Conservation (phyloP, 208 protist genomes). For the Endotrypanum monterogeii region DNA sequence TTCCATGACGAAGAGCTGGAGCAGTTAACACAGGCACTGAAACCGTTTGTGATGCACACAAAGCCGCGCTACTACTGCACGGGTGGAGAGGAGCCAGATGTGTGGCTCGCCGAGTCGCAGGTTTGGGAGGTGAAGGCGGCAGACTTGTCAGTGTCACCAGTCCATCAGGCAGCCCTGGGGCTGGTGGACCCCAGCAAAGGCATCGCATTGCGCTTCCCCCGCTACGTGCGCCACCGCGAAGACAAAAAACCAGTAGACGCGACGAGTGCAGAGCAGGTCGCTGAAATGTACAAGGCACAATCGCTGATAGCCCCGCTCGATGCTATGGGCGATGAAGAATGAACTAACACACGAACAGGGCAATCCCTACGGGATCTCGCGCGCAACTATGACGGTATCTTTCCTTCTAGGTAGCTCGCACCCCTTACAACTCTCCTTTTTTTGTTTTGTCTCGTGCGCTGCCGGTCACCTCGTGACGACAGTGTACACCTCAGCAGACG, state of each 20-base stretch:
- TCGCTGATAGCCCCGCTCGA: slow-evolving; percentile 60
- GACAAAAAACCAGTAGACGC: slow-evolving; percentile 97
- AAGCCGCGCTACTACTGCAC: slow-evolving; percentile 86
- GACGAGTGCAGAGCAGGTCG: slow-evolving; percentile 93
- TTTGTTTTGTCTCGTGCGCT: too few species aligned
- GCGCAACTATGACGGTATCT: neutral
- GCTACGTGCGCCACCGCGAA: slow-evolving; percentile 97
- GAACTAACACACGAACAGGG: neutral
- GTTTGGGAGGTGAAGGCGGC: slow-evolving; percentile 99
- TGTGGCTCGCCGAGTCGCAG: slow-evolving; percentile 95
- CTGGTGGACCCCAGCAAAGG: slow-evolving; percentile 91
- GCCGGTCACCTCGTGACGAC: too few species aligned
- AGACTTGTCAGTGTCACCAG: slow-evolving; percentile 98
- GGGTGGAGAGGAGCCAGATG: slow-evolving; percentile 84
- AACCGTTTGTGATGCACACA: slow-evolving; percentile 51
- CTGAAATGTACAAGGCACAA: slow-evolving; percentile 89
- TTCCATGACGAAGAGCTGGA: slow-evolving; percentile 96
- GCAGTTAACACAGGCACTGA: slow-evolving; percentile 64
- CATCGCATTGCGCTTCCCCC: slow-evolving; percentile 98
- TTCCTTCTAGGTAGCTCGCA: neutral
- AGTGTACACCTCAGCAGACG: too few species aligned
- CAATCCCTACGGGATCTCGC: neutral
- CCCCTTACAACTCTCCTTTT: neutral
- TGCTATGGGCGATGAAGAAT: slow-evolving; percentile 32
- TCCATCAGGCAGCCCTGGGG: slow-evolving; percentile 94